phyloP scores from a whole-genome alignment of 192 early-diverging fungal species.

The Linnemannia hyalina region DNA sequence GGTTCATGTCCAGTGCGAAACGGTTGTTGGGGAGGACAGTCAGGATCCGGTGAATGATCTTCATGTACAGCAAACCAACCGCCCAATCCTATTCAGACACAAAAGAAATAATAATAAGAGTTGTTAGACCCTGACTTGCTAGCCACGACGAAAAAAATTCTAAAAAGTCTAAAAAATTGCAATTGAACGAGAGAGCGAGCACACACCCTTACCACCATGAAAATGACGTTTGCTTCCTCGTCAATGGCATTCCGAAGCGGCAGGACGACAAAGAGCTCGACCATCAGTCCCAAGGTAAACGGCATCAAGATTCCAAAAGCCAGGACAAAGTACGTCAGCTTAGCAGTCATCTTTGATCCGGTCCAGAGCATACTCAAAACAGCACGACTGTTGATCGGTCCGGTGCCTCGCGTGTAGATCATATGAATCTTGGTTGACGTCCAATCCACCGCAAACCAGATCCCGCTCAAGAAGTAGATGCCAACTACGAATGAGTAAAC shows the following conservation, averaged over 20 bases:
- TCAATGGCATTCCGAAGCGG: constrained; percentile 63
- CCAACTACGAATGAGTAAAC: constrained; percentile 81
- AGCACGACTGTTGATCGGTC: constrained; percentile 33
- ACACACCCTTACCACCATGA: constrained; percentile 61
- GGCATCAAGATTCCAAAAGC: constrained; percentile 77
- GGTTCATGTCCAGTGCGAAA: constrained; percentile 37
- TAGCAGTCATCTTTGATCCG: constrained; percentile 32
- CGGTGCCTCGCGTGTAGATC: constrained; percentile 20
- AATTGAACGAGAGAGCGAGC: background rate
- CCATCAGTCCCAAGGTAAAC: constrained; percentile 72
- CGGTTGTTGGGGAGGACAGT: constrained; percentile 66
- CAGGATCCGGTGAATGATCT: constrained; percentile 71
- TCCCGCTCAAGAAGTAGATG: constrained; percentile 62
- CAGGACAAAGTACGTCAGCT: constrained; percentile 66
- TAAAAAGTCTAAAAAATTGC: background rate
- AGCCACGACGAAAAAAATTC: background rate
- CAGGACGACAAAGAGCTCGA: constrained; percentile 80
- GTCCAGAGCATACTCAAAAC: constrained; percentile 25
- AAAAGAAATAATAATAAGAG: background rate
- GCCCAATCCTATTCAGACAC: constrained; percentile 73
- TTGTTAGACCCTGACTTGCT: background rate
- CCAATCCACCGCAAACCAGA: constrained; percentile 49
- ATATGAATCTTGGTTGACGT: constrained; percentile 24
- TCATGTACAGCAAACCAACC: constrained; percentile 80
- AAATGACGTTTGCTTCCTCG: constrained; percentile 33